Percentiles rank a stretch among this genome's conserved stretches.
These are phyloP conservation scores for Lachancea cidri DNA, from an alignment of 805 yeast species.

Conservation along the genomic window DNA sequence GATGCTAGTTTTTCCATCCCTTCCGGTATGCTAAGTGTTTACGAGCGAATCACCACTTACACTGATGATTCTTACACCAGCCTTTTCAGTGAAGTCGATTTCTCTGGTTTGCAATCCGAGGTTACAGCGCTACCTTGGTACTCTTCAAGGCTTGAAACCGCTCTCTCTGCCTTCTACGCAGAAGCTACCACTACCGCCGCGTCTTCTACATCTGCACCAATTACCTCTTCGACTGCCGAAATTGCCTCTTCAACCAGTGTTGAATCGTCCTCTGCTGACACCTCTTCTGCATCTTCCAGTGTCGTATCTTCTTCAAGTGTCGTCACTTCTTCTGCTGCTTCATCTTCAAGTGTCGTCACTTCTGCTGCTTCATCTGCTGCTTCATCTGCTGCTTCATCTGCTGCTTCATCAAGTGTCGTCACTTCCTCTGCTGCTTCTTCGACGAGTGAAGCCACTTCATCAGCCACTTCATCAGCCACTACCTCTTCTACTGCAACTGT, in stretches of 20 bases:
- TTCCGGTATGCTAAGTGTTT: slow-evolving; percentile 25
- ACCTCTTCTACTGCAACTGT: slow-evolving; percentile 10
- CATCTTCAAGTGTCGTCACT: slow-evolving; percentile 4
- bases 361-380: slow-evolving; percentile 10
- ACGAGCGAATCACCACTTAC: slow-evolving; percentile 27
- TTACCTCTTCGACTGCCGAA: slow-evolving; percentile 8
- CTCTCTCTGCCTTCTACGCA: slow-evolving; percentile 12
- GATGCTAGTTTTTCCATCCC: slow-evolving; percentile 23
- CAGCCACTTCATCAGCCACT: slow-evolving; percentile 10
- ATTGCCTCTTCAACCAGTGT: slow-evolving; percentile 5
- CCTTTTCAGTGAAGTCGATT: slow-evolving; percentile 25
- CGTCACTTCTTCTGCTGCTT: slow-evolving; percentile 1
- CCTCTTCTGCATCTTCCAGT: slow-evolving; percentile 11
- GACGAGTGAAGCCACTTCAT: slow-evolving; percentile 2
- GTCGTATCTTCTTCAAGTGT: slow-evolving; percentile 7
- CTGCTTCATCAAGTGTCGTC: slow-evolving; percentile 3
- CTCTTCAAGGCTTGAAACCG: slow-evolving; percentile 22
- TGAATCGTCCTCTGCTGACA: background rate
- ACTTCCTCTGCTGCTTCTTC: slow-evolving; percentile 2
- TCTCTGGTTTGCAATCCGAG: slow-evolving; percentile 22
- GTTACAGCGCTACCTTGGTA: slow-evolving; percentile 34
- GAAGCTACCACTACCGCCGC: slow-evolving; percentile 12
- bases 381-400: slow-evolving; percentile 7
- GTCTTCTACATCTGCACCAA: slow-evolving; percentile 10
- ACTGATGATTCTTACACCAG: slow-evolving; percentile 34